Evolutionary conservation across 73 alveolate species (phyloP), one percentile per base, ranked within the genome.

Genomic region (Breviolum minutum): DNA sequence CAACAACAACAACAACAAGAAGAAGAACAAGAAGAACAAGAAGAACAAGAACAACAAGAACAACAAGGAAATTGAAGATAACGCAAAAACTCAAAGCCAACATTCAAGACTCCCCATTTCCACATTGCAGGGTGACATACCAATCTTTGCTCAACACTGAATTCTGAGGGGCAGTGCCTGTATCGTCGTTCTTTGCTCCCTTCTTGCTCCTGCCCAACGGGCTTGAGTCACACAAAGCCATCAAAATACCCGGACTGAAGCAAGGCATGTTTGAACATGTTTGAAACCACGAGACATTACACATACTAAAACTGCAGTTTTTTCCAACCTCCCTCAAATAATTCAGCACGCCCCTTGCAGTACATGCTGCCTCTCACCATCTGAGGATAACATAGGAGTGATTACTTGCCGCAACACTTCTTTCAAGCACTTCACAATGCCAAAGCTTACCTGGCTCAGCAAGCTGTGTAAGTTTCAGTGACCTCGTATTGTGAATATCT

Each of bases 371-470:
- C 97, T 90, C 29, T 90, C 97, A 24, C 77, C 70, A 48, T 90
- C 97, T n/a, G 97, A 40, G 17, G 77, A 32, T 63, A 69, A 63
- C 74, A 90, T 26, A 20, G 97, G 97, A 8, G 88, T 62, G 97
- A 90, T 54, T 48, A 76, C 80, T 48, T 92, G 98, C 61, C 98
- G 89, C 62, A 92, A 26, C 27, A 74, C 48, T 90, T 92, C 98
- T 80, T 92, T 92, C 77, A 92, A 64, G 80, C 90, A 74, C 80
- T 74, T 92, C 88, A 92, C 86, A 64, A 92, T 92, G 90, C 91
- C 89, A 14, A 81, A 62, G 29, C 91, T 92, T 12, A 92, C 98
- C 98, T 92, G 91, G 54, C 54, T 40, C 54, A 40, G 54, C 54
- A 40, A 40, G 54, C 54, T 40, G 0, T 40, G 54, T 40, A 40